Percentiles rank a stretch among this genome's conserved stretches.
These are phyloP conservation scores for Penicillium janthinellum DNA, from an alignment of 2,329 filamentous ascomycete species.

Conservation along the genomic window DNA sequence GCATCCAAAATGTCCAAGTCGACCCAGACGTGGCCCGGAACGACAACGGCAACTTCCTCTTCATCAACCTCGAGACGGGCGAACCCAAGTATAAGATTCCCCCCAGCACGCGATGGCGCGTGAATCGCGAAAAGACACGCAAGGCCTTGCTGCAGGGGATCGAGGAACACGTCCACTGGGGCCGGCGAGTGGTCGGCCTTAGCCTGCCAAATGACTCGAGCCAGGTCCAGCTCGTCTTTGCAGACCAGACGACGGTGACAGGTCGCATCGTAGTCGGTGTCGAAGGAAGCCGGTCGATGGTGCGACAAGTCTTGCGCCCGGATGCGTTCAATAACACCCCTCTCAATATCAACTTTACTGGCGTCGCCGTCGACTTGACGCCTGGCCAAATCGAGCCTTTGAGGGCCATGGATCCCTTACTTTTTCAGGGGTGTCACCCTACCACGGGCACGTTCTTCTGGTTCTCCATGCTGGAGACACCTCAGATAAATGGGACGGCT, in stretches of 20 bases:
- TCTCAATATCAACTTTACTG: constrained; percentile 27
- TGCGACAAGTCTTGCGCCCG: constrained; percentile 27
- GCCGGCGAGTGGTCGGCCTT: constrained; percentile 15
- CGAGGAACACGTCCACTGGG: constrained; percentile 27
- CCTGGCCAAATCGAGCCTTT: constrained; percentile 59
- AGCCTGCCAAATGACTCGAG: neutral
- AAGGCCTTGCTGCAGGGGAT: constrained; percentile 23
- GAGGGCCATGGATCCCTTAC: constrained; percentile 54
- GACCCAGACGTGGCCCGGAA: constrained; percentile 26
- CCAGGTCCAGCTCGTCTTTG: constrained; percentile 12
- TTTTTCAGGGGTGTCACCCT: constrained; percentile 32
- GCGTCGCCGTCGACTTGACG: constrained; percentile 43
- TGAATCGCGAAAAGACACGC: constrained; percentile 30
- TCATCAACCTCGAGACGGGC: constrained; percentile 33
- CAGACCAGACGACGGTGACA: constrained; percentile 7
- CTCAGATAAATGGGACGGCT: constrained; percentile 39
- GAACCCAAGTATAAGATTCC: constrained; percentile 34
- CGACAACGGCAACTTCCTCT: constrained; percentile 32
- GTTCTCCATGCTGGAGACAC: constrained; percentile 48
- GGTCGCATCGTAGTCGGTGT: constrained; percentile 24
- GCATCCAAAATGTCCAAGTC: constrained; percentile 26
- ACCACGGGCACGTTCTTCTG: constrained; percentile 27
- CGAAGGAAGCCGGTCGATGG: constrained; percentile 27
- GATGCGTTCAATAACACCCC: constrained; percentile 24
- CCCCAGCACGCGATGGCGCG: constrained; percentile 31